Base-by-base conservation (phyloP, 768 basidiomycete species). In the Pleurotus ostreatus region DNA sequence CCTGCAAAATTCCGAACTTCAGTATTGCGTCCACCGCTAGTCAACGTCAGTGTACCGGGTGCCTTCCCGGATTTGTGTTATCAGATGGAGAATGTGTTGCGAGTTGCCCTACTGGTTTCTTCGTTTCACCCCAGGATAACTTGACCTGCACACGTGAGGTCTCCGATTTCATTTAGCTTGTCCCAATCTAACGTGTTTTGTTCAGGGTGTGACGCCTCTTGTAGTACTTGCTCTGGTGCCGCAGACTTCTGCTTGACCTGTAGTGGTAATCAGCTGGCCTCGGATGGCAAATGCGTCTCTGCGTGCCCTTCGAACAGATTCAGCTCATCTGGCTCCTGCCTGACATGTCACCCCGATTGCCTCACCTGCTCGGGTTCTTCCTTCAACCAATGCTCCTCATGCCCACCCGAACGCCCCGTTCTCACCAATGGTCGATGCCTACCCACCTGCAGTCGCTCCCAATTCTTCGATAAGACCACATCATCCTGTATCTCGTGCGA, bases 271-370 rank as follows among this genome's bases (percentile, higher is more conserved):
- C 80, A 84, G 62, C 74, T 92, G 16, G 89, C 89, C 22, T 82
- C 83, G 11, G 70, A 73, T 26, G 93, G 93, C 9, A 81, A 83
- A 68, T 96, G 93, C 64, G 81, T 89, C 46, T 72, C 81, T 15
- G 78, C 82, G 4, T 95, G 92, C 64, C 90, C 93, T 0, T 78
- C 84, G 39, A 83, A 82, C 57, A 81, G 85, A 1, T 87, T 93
- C 71, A 71, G 76, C 52, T 79, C 88, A 9, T 77, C 82, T 26
- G 81, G 84, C 20, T 70, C 80, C 23, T 95, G 93, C 71, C 65
- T 83, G 55, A 62, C 84, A 4, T 96, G 94, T 68, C 92, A 95
- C 58, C 84, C 91, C 0, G 94, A 95, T 65, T 96, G 93, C 64
- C 83, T 82, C 13, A 84, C 87, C 1, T 96, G 94, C 70, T 83